phyloP scores from a whole-genome alignment of 257 asterid genomes.

The Salvia splendens region DNA sequence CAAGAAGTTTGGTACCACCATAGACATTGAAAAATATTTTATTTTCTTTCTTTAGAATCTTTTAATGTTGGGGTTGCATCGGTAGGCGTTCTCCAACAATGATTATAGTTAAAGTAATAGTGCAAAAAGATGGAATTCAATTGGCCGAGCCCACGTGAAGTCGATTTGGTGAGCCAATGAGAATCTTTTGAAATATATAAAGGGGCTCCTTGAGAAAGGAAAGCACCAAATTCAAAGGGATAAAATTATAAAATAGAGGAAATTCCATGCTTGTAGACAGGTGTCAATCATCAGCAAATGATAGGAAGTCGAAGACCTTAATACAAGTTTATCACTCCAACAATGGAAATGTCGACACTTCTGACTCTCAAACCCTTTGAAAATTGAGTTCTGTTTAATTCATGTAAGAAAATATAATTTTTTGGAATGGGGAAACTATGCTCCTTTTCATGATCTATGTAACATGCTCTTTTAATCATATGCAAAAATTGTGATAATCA shows the following conservation, averaged over 20 bases:
- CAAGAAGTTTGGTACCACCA: too few species aligned
- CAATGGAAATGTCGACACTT: slow-evolving; percentile 34
- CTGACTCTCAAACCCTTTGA: slow-evolving; percentile 24
- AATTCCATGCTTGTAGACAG: slow-evolving; percentile 30
- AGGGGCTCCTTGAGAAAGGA: slow-evolving; percentile 38
- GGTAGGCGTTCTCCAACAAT: slow-evolving; percentile 23
- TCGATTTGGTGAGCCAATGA: slow-evolving; percentile 38
- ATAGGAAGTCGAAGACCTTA: slow-evolving; percentile 32
- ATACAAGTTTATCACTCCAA: slow-evolving; percentile 28
- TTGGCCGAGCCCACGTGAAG: slow-evolving; percentile 57
- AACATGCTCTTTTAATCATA: slow-evolving; percentile 24
- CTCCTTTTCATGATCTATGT: slow-evolving; percentile 28
- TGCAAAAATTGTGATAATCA: neutral
- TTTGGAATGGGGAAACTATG: slow-evolving; percentile 35
- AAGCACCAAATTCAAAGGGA: slow-evolving; percentile 13
- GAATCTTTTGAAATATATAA: slow-evolving; percentile 30
- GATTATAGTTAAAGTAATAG: slow-evolving; percentile 32
- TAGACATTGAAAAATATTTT: too few species aligned
- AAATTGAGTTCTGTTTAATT: slow-evolving; percentile 6
- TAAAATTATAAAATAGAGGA: neutral
- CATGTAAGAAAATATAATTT: slow-evolving; percentile 23
- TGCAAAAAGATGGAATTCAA: slow-evolving; percentile 29
- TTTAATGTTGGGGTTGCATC: neutral
- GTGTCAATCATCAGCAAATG: slow-evolving; percentile 54
- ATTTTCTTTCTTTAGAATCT: neutral